These are phyloP conservation scores for Pythium apleroticum DNA, from an alignment of 352 stramenopile species.

Conservation along the genomic window DNA sequence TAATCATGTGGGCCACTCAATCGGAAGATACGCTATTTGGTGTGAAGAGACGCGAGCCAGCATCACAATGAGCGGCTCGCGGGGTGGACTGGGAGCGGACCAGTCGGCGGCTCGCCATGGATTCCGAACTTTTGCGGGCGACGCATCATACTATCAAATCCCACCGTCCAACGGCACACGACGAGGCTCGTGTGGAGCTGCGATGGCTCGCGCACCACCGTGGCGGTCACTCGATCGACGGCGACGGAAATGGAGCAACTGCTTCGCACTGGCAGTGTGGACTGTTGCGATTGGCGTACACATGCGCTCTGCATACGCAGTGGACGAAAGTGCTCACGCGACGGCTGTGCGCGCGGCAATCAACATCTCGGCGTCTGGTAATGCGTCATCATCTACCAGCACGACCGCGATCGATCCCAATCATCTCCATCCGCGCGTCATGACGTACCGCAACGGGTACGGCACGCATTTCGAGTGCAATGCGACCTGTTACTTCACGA, in stretches of 20 bases:
- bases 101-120: background rate
- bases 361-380: background rate
- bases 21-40: slow-evolving; percentile 1
- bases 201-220: background rate
- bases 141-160: background rate
- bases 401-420: slow-evolving; percentile 28
- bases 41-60: background rate
- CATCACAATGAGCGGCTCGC: background rate
- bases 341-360: background rate
- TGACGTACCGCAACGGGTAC: slow-evolving; percentile 61
- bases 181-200: background rate
- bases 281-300: background rate
- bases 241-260: background rate
- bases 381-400: background rate
- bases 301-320: background rate
- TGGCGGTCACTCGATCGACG: slow-evolving; percentile 8
- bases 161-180: background rate
- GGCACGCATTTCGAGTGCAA: slow-evolving; percentile 54
- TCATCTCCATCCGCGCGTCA: slow-evolving; percentile 23
- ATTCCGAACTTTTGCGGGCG: slow-evolving; percentile 1
- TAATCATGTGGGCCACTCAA: background rate
- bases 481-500: slow-evolving; percentile 44
- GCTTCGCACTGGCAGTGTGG: background rate
- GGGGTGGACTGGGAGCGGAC: background rate
- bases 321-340: background rate